Base-by-base conservation (phyloP, 331 rosid genomes). In the Cucumis variabilis region DNA sequence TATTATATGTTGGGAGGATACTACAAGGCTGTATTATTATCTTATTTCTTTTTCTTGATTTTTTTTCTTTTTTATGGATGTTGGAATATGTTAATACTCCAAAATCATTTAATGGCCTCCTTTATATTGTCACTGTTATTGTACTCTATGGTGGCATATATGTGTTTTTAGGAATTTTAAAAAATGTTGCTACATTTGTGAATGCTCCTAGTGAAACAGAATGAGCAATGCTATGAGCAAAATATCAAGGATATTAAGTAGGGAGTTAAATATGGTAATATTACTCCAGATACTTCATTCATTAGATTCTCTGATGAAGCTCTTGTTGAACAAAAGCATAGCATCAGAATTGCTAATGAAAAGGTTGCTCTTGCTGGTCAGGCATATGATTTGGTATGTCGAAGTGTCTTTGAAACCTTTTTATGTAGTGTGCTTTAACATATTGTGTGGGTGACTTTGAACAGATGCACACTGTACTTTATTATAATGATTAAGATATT, bases 321-420 rank as follows among this genome's bases (percentile, higher is more conserved):
- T 48, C 98, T 95, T 90, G 99, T 95, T 90, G 98, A 97, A 90
- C 99, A 97, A 88, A 97, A 95, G 90, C 99, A 97, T 88, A 95
- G 98, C 91, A 88, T 95, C 83, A 92, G 98, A 91, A 93, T 97
- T 89, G 96, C 98, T 60, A 98, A 97, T 85, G 98, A 97, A 90
- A 97, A 97, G 89, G 98, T 97, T 53, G 87, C 94, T 80, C 92
- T 97, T 92, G 99, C 96, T 72, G 96, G 91, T 88, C 98, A 95
- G 90, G 98, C 98, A 68, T 97, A 97, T 87, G 98, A 97, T 93
- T 86, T 97, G 98, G 99, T 97, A 95, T 28, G 75, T 85, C 60
- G n/a, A 68, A 25, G 80, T 62, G 63, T 93, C 67, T 68, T 76
- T 37, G 66, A 2, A 46, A 65, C 83, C 16, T 78, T 28, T 50